Evolutionary conservation across 768 basidiomycete genomes (phyloP).

Genomic region (Tulasnella sp.): DNA sequence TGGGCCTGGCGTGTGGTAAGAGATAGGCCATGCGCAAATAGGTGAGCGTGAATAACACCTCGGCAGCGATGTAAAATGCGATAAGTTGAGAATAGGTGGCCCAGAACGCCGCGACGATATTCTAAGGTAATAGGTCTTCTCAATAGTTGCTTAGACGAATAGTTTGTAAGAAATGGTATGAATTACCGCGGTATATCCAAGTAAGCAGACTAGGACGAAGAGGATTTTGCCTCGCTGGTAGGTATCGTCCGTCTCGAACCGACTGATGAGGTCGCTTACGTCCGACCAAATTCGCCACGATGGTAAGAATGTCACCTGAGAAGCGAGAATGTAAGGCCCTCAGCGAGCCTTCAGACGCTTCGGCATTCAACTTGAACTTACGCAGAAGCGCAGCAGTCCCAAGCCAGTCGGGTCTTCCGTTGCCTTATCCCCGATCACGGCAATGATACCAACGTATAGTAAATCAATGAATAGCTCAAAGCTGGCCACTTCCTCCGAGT

Average conservation of each 20-base stretch:
- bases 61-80: conserved; percentile 7
- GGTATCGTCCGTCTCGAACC: conserved; percentile 6
- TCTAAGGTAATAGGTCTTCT: background rate
- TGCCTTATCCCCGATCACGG: conserved; percentile 9
- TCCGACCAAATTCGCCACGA: conserved; percentile 14
- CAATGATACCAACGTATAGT: conserved; percentile 9
- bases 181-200: conserved; percentile 7
- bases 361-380: background rate
- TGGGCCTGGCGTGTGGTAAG: background rate
- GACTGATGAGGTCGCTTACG: background rate
- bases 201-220: conserved; percentile 2
- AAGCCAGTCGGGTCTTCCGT: conserved; percentile 6
- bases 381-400: conserved; percentile 6
- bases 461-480: conserved; percentile 9
- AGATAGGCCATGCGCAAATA: background rate
- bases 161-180: background rate
- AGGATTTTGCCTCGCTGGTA: background rate
- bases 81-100: conserved; percentile 9
- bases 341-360: background rate
- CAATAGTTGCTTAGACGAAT: too few species aligned
- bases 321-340: background rate
- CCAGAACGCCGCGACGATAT: conserved; percentile 2
- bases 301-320: conserved; percentile 4
- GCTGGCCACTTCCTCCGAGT: background rate
- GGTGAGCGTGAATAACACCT: background rate